Conservation (phyloP, 2,329 filamentous ascomycete genomes). For the Penicillium sp. region DNA sequence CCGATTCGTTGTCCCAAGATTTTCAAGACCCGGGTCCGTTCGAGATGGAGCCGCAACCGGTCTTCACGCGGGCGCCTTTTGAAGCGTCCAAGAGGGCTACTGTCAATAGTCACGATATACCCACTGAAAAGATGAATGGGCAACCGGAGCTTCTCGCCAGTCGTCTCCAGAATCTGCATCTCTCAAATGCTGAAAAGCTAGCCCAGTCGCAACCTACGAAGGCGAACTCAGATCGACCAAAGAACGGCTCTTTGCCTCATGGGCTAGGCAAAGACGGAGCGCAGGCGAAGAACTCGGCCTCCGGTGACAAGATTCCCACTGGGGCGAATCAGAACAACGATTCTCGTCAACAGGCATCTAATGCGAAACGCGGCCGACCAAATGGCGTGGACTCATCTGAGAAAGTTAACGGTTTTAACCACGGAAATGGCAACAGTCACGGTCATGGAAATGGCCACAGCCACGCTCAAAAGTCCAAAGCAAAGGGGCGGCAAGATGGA, state of each 20-base stretch:
- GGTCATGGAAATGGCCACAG: slow-evolving; percentile 35
- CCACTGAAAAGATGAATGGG: slow-evolving; percentile 27
- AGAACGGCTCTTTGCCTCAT: slow-evolving; percentile 20
- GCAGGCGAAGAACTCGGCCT: slow-evolving; percentile 29
- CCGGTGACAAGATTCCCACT: slow-evolving; percentile 30
- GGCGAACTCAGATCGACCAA: slow-evolving; percentile 29
- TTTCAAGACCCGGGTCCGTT: slow-evolving; percentile 40
- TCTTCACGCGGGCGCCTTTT: slow-evolving; percentile 29
- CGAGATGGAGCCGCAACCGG: slow-evolving; percentile 36
- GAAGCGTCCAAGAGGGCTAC: slow-evolving; percentile 26
- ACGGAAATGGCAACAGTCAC: slow-evolving; percentile 27
- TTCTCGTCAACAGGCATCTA: slow-evolving; percentile 31
- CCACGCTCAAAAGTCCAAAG: slow-evolving; percentile 36
- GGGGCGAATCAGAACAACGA: slow-evolving; percentile 33
- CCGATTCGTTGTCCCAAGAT: slow-evolving; percentile 43
- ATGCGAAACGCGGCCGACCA: slow-evolving; percentile 32
- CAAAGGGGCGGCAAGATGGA: slow-evolving; percentile 37
- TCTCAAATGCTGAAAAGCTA: slow-evolving; percentile 38
- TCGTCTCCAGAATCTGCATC: slow-evolving; percentile 41
- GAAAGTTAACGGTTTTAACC: slow-evolving; percentile 36
- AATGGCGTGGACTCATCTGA: slow-evolving; percentile 37
- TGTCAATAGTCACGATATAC: slow-evolving; percentile 13
- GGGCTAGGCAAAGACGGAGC: slow-evolving; percentile 33
- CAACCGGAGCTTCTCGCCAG: slow-evolving; percentile 40
- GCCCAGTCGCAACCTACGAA: slow-evolving; percentile 30